A percentile compares a stretch with the other conserved stretches of the same genome.
These are phyloP conservation scores for Scortechinia acanthostroma DNA, from an alignment of 2,329 filamentous ascomycete genomes.

Conservation along the genomic window DNA sequence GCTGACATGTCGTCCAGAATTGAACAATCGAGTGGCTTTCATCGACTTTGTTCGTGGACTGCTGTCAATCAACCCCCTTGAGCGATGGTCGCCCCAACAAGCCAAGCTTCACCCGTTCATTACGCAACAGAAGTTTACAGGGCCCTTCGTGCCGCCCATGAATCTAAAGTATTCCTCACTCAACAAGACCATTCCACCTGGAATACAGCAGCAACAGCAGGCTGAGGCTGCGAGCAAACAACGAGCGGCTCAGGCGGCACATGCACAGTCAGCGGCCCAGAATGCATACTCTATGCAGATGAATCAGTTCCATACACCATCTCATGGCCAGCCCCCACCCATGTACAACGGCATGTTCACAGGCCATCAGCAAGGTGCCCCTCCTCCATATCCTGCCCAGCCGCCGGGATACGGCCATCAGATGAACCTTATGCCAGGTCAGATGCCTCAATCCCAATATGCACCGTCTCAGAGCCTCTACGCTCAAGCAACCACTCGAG, in stretches of 20 bases:
- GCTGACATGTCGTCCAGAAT: conserved; percentile 61
- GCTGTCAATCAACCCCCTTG: conserved; percentile 87
- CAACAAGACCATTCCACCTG: conserved; percentile 82
- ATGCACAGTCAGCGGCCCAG: conserved; percentile 55
- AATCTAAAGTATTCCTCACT: conserved; percentile 82
- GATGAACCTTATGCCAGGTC: conserved; percentile 36
- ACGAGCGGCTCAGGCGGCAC: conserved; percentile 66
- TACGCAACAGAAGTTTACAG: conserved; percentile 94
- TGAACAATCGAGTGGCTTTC: conserved; percentile 94
- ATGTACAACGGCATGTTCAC: conserved; percentile 3
- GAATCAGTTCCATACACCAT: conserved; percentile 34
- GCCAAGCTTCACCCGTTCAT: conserved; percentile 97
- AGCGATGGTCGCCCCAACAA: conserved; percentile 95
- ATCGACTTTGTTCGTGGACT: conserved; percentile 95
- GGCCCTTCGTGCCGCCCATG: conserved; percentile 93
- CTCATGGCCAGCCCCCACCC: neutral
- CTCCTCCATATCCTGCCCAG: neutral
- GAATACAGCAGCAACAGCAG: conserved; percentile 91
- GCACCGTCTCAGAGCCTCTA: conserved; percentile 42
- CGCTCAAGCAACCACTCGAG: conserved; percentile 72
- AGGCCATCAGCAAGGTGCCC: neutral
- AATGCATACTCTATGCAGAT: conserved; percentile 57
- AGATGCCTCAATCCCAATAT: conserved; percentile 61
- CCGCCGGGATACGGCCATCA: neutral
- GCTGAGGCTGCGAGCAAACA: conserved; percentile 92